Evolutionary conservation across 2,329 filamentous ascomycete species (phyloP), one percentile per base, ranked within the genome.

Genomic region (Fusarium fracticaudum): DNA sequence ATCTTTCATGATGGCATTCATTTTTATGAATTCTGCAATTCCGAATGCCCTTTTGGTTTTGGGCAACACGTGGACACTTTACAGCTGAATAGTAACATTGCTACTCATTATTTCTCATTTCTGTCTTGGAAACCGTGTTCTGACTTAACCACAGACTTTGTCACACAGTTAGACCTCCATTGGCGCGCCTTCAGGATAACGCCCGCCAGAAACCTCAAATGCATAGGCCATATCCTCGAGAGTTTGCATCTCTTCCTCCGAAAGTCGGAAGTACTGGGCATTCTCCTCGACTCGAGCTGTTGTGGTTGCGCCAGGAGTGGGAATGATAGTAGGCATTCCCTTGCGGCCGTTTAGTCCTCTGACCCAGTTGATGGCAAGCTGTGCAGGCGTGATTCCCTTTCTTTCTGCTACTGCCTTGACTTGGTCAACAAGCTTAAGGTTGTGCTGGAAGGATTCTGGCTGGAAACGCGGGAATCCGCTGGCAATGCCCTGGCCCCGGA

Each of bases 291-390:
- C 85, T 24, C 91, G 85, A n/a, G 82, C 84, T 17, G 80, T 82
- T 4, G 85, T 89, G 1, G 89, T 90, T 15, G 91, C 87, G 18
- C 91, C 91, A 0, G 91, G 92, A 71, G 93, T 92, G 5, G 91
- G 91, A 65, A 93, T 88, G 73, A 93, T 88, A 20, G 78, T 80
- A 15, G 88, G 88, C 82, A 89, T 84, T 22, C 87, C 90, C 12
- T 87, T 84, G 38, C 83, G 84, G 60, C 82, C 82, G 61, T 85
- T 87, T 40, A 90, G 83, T 6, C 84, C 81, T 57, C 84, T 78
- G 13, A 90, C 83, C 92, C 93, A 95, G 41, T 85, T 87, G 55
- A 95, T 84, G 11, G 92, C 92, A 26, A 94, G 84, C 81, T 94
- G 92, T 3, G 87, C 87, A 6, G 89, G 79, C 0, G 90, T 92